A percentile compares a stretch with the other conserved stretches of the same genome.
Conservation (phyloP, 2,329 filamentous ascomycete genomes). For the Colletotrichum aenigma region DNA sequence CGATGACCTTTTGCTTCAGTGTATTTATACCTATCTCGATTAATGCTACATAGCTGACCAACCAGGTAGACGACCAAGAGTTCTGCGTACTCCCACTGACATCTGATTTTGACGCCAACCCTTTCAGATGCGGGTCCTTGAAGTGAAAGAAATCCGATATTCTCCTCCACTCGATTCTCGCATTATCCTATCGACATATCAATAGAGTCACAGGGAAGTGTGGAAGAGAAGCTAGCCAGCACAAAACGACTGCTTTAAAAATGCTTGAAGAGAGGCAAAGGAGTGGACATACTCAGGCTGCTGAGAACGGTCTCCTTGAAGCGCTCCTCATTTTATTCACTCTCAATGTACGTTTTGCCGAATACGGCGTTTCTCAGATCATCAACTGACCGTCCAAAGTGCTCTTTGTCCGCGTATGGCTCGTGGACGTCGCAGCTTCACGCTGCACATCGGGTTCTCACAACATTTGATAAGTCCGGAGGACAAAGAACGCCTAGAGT, state of each 20-base stretch:
- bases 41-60: not conserved
- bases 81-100: conserved; percentile 37
- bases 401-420: conserved; percentile 35
- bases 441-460: conserved; percentile 26
- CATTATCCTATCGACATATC: conserved; percentile 31
- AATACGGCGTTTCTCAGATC: not conserved
- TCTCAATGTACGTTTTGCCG: conserved; percentile 29
- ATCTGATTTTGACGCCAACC: conserved; percentile 32
- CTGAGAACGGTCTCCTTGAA: conserved; percentile 26
- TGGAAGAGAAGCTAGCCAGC: conserved; percentile 22
- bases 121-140: conserved; percentile 31
- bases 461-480: conserved; percentile 21
- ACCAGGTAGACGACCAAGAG: conserved; percentile 32
- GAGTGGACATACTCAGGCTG: not conserved
- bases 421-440: conserved; percentile 31
- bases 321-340: conserved; percentile 34
- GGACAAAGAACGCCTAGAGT: conserved; percentile 24
- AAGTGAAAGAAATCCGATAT: conserved; percentile 27
- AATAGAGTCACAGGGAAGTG: conserved; percentile 28
- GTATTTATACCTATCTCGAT: not conserved
- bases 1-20: not conserved
- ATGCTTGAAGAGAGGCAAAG: conserved; percentile 24
- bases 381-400: conserved; percentile 22
- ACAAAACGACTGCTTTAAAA: conserved; percentile 27
- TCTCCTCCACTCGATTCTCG: conserved; percentile 35